Conservation (phyloP, 495 filamentous ascomycete genomes). For the Hypoxylon subgilvum region DNA sequence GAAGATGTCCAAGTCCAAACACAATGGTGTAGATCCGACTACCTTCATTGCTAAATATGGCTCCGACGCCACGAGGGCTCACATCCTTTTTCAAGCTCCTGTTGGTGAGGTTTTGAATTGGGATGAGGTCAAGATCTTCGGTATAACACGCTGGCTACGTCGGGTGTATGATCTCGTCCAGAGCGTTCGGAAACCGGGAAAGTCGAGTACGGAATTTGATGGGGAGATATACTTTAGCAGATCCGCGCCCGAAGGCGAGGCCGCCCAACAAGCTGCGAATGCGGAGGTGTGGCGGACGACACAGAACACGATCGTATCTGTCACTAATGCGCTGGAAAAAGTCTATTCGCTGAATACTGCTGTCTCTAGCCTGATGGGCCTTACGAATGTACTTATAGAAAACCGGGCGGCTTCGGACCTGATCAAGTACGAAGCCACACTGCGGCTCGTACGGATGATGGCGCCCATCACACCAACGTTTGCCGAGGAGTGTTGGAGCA, state of each 20-base stretch:
- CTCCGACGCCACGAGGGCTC: conserved; percentile 82
- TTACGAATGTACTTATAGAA: conserved; percentile 69
- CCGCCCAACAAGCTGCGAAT: conserved; percentile 54
- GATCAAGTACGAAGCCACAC: conserved; percentile 45
- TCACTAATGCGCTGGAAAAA: conserved; percentile 70
- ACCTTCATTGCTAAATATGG: conserved; percentile 73
- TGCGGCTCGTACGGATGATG: conserved; percentile 68
- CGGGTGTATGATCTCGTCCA: conserved; percentile 66
- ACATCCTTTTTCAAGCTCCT: conserved; percentile 86
- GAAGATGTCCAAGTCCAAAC: conserved; percentile 96
- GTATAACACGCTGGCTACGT: conserved; percentile 78
- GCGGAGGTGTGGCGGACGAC: conserved; percentile 65
- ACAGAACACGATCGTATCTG: conserved; percentile 69
- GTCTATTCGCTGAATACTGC: conserved; percentile 80
- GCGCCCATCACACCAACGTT: conserved; percentile 80
- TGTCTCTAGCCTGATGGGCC: conserved; percentile 77
- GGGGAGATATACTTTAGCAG: conserved; percentile 43
- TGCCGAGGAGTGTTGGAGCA: conserved; percentile 78
- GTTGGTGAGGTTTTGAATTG: conserved; percentile 83
- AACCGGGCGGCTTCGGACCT: conserved; percentile 23
- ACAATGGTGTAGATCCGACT: conserved; percentile 88
- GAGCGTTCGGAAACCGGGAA: conserved; percentile 32
- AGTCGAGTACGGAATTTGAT: conserved; percentile 4
- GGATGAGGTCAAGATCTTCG: conserved; percentile 83
- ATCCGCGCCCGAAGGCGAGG: conserved; percentile 17